Evolutionary conservation across 2,329 filamentous ascomycete species (phyloP), one percentile per base, ranked within the genome.

Genomic region (Diplodia sapinea): DNA sequence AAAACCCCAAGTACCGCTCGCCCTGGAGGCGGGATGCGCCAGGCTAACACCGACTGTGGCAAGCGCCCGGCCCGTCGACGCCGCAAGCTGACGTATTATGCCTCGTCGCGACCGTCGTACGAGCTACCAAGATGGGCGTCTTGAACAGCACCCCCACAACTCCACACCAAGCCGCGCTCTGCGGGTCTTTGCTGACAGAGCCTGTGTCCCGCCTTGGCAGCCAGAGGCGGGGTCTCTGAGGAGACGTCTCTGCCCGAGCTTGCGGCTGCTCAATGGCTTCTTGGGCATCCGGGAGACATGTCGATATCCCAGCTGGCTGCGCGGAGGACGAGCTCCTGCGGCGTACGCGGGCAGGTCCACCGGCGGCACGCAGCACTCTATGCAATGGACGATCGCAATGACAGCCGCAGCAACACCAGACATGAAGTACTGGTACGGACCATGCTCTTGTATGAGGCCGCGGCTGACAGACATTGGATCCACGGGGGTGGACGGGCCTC

Each of bases 1-100:
- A 49, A 11, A 61, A 20, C 26, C 29, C 59, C 51, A 43, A 51
- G 33, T 26, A 12, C 15, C 59, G 50, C 11, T 9, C 15, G 36
- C 11, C 38, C n/a, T 23, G 15, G 13, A 17, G 36, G 38, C 31
- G 31, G 55, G 36, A 43, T 26, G 55, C 55, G 55, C 20, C 55
- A 47, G n/a, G 40, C 40, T 61, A 61, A 26, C 29, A 40, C 57
- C 47, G n/a, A 17, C 29, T 36, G 40, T 50, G 57, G 57, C 57
- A 47, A 61, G 56, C 29, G 38, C 38, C 56, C 55, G 20, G n/a
- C 38, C 55, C 31, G 17, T 57, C 55, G 13, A 23, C 50, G 29
- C 59, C 59, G 59, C 59, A 63, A n/a, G 13, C 31, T 63, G 59
- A 63, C 59, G 59, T 63, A 63, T 40, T 51, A 13, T 20, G 20